A percentile compares a stretch with the other conserved stretches of the same genome.
Evolutionary conservation across 148 eudicot genomes (phyloP).

Genomic region (Bassia scoparia): DNA sequence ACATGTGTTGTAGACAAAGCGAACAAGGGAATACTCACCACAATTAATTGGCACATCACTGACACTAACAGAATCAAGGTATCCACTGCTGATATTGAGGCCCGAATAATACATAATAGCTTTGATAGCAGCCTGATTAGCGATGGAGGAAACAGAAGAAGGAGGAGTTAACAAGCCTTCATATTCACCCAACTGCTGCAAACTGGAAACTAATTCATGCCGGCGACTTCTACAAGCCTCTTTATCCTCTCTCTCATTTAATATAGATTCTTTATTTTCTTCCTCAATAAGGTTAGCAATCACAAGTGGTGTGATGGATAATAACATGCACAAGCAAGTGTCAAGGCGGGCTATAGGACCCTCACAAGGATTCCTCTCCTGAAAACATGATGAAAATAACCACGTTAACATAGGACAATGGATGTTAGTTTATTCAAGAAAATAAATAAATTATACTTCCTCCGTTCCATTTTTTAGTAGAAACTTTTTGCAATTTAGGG

Average conservation of each 20-base stretch:
- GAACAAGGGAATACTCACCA: conserved; percentile 48
- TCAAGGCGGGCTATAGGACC: conserved; percentile 96
- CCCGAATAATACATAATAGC: conserved; percentile 84
- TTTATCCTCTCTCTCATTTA: conserved; percentile 33
- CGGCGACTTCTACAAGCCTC: conserved; percentile 41
- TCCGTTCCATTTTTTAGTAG: too few species aligned
- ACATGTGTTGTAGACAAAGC: not conserved
- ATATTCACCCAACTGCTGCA: conserved; percentile 74
- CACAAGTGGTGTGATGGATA: conserved; percentile 66
- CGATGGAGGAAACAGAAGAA: conserved; percentile 43
- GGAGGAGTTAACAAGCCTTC: conserved; percentile 84
- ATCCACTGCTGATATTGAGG: conserved; percentile 53
- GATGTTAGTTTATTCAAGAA: too few species aligned
- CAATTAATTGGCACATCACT: conserved; percentile 63
- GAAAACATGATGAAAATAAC: conserved; percentile 22
- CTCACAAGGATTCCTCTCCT: conserved; percentile 87
- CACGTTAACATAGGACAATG: not conserved
- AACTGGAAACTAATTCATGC: conserved; percentile 61
- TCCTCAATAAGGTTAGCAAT: conserved; percentile 66
- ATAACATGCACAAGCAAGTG: conserved; percentile 81
- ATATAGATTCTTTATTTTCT: conserved; percentile 50
- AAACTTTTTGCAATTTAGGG: too few species aligned
- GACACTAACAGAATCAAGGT: conserved; percentile 64
- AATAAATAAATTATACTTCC: too few species aligned
- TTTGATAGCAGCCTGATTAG: conserved; percentile 89